Percentiles rank a stretch among this genome's conserved stretches.
Evolutionary conservation across 1,284 basidiomycete genomes (phyloP).

Genomic region (Rhodotorula sp.): DNA sequence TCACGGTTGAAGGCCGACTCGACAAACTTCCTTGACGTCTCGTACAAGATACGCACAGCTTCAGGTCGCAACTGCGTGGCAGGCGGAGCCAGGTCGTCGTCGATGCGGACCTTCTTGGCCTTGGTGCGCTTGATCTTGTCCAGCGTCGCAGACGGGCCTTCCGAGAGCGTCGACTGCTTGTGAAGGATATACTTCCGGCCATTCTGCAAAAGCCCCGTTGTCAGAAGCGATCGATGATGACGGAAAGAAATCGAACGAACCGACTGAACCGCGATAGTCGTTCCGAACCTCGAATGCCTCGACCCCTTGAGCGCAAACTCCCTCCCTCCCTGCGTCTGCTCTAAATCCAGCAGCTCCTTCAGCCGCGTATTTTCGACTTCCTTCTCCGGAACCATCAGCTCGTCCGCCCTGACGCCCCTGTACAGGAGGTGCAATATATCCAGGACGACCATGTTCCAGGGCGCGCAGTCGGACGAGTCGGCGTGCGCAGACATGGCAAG

Average conservation of each 20-base stretch:
- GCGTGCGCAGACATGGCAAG: slow-evolving; percentile 77
- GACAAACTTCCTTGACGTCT: slow-evolving; percentile 68
- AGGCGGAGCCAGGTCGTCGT: slow-evolving; percentile 53
- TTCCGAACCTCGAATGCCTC: slow-evolving; percentile 89
- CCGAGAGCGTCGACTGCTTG: slow-evolving; percentile 72
- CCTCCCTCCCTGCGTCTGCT: slow-evolving; percentile 10
- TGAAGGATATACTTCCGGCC: slow-evolving; percentile 64
- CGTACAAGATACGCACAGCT: slow-evolving; percentile 65
- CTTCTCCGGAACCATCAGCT: slow-evolving; percentile 64
- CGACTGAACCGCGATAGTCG: slow-evolving; percentile 73
- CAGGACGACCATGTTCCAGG: slow-evolving; percentile 80
- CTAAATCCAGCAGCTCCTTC: slow-evolving; percentile 55
- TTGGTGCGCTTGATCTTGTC: slow-evolving; percentile 72
- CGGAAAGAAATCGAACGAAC: slow-evolving; percentile 20
- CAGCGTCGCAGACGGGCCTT: slow-evolving; percentile 68
- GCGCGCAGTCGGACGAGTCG: slow-evolving; percentile 69
- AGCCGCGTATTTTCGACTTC: slow-evolving; percentile 53
- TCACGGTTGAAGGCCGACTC: slow-evolving; percentile 80
- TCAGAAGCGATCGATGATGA: slow-evolving; percentile 33
- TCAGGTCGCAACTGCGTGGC: slow-evolving; percentile 65
- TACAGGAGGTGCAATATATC: slow-evolving; percentile 87
- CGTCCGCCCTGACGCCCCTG: slow-evolving; percentile 66
- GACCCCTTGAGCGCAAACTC: slow-evolving; percentile 52
- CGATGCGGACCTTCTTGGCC: slow-evolving; percentile 60
- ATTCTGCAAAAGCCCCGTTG: slow-evolving; percentile 8